Conservation (phyloP, 2,329 filamentous ascomycete genomes). For the Scytalidium sp. region DNA sequence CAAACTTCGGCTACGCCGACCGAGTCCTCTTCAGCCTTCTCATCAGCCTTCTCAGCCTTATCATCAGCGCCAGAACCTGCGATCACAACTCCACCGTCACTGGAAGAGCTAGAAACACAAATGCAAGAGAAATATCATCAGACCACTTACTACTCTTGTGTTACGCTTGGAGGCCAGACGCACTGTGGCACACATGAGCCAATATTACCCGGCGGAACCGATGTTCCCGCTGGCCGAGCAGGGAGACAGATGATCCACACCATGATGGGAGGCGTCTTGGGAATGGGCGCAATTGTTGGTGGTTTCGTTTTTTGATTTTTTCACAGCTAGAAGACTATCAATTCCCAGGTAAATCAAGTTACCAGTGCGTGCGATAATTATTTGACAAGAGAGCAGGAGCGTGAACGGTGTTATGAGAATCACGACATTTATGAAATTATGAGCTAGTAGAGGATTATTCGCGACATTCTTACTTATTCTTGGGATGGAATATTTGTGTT, state of each 20-base stretch:
- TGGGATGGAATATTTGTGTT: too few relatives aligned
- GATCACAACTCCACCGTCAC: constrained; percentile 12
- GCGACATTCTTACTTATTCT: too few relatives aligned
- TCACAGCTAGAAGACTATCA: not conserved
- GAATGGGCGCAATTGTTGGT: not conserved
- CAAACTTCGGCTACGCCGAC: not conserved
- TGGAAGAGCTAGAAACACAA: constrained; percentile 4
- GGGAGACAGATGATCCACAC: constrained; percentile 1
- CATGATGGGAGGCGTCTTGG: not conserved
- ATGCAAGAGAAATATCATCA: constrained; percentile 24
- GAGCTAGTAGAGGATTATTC: too few relatives aligned
- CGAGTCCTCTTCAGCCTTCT: not conserved
- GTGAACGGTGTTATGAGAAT: too few relatives aligned
- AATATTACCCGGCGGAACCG: constrained; percentile 22
- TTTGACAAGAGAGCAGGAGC: too few relatives aligned
- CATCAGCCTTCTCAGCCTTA: not conserved
- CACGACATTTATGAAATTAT: too few relatives aligned
- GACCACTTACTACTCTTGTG: constrained; percentile 26
- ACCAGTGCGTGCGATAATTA: too few relatives aligned
- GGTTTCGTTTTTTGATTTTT: not conserved
- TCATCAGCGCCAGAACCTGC: not conserved
- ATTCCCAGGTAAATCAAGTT: too few relatives aligned
- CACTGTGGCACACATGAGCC: constrained; percentile 26
- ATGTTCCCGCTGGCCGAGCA: constrained; percentile 20
- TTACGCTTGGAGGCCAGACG: constrained; percentile 13